phyloP scores from a whole-genome alignment of 2,329 filamentous ascomycete species.

The Microsporum canis region DNA sequence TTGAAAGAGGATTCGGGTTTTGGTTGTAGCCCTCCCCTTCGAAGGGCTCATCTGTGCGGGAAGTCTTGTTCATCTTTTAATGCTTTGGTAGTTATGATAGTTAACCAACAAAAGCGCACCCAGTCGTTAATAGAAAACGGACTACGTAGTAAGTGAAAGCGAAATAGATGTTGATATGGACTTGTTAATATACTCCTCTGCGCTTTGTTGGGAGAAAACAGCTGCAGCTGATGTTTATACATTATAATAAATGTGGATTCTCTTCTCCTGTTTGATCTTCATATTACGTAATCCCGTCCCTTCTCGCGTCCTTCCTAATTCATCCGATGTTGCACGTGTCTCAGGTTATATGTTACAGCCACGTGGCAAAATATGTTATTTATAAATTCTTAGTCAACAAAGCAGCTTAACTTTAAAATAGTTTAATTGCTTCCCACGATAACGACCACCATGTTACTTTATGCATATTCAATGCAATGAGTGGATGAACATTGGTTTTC shows the following conservation, averaged over 20 bases:
- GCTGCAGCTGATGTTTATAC: background rate
- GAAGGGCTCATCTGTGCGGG: slow-evolving; percentile 46
- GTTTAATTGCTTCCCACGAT: background rate
- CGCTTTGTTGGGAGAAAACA: background rate
- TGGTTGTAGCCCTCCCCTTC: slow-evolving; percentile 49
- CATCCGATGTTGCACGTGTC: background rate
- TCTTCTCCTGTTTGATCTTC: no score
- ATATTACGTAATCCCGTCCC: background rate
- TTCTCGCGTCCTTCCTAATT: background rate
- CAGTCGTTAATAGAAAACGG: background rate
- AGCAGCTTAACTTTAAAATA: background rate
- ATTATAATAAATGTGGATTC: background rate
- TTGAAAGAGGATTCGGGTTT: slow-evolving; percentile 45
- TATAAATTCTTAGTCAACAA: background rate
- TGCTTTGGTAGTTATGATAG: slow-evolving; percentile 27
- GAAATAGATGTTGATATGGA: no score
- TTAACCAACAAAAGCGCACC: background rate
- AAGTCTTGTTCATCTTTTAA: slow-evolving; percentile 47
- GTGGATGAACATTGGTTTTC: no score
- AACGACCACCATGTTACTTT: no score
- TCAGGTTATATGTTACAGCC: background rate
- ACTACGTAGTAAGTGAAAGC: background rate
- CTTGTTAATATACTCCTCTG: no score
- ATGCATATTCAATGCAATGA: no score
- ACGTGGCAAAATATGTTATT: background rate